These are phyloP conservation scores for Ajuga reptans DNA, from an alignment of 305 asterid genomes.

Conservation along the genomic window DNA sequence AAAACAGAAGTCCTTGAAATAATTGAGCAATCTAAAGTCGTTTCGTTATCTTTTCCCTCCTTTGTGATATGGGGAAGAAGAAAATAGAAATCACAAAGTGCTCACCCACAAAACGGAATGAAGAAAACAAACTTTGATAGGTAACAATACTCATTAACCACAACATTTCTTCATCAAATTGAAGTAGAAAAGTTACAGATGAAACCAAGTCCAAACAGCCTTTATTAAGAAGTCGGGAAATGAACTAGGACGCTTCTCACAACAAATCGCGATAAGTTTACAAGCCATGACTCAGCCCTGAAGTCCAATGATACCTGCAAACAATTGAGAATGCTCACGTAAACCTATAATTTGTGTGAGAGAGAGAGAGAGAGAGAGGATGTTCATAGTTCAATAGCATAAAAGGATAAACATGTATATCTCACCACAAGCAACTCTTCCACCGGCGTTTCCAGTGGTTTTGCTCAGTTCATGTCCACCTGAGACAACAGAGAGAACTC, in stretches of 20 bases:
- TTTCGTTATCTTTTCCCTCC: too few relatives aligned
- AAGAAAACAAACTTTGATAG: neutral
- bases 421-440: conserved; percentile 93
- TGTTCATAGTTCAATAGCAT: neutral
- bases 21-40: too few relatives aligned
- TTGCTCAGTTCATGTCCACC: conserved; percentile 97
- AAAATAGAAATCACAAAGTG: neutral
- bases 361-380: too few relatives aligned
- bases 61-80: too few relatives aligned
- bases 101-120: neutral
- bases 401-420: neutral
- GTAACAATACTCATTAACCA: conserved; percentile 5
- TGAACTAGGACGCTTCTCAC: neutral
- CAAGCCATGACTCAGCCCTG: conserved; percentile 50
- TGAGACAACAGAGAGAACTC: conserved; percentile 28
- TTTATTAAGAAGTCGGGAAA: conserved; percentile 21
- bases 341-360: neutral
- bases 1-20: too few relatives aligned
- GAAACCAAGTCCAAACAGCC: conserved; percentile 15
- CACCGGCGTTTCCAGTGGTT: conserved; percentile 94
- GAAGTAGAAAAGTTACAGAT: conserved; percentile 1
- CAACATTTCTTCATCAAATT: neutral
- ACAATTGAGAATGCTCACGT: conserved; percentile 9
- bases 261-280: neutral
- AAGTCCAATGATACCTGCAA: conserved; percentile 85